Evolutionary conservation across 2,329 filamentous ascomycete genomes (phyloP).

Genomic region (Alternaria gansuensis): DNA sequence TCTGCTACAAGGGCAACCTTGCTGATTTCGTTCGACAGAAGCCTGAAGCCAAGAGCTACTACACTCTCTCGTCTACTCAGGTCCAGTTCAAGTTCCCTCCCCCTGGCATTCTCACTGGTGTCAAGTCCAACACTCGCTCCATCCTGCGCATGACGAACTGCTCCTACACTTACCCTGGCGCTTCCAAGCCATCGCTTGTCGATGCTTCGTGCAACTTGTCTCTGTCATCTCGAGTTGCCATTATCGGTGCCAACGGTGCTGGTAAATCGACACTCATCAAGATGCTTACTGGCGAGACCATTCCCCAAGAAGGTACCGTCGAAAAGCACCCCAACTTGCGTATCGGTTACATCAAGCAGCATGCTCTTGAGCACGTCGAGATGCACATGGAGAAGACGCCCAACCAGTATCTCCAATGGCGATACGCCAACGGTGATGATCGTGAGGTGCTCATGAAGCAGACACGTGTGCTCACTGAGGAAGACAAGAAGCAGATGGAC

Average conservation of each 20-base stretch:
- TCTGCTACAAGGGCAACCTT: conserved; percentile 83
- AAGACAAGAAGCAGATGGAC: conserved; percentile 90
- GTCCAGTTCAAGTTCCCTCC: conserved; percentile 98
- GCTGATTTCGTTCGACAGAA: conserved; percentile 85
- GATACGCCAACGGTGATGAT: conserved; percentile 95
- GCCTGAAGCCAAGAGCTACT: conserved; percentile 97
- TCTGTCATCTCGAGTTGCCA: conserved; percentile 90
- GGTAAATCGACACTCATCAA: conserved; percentile 99
- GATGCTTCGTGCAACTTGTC: conserved; percentile 89
- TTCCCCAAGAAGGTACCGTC: conserved; percentile 84
- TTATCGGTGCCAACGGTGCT: conserved; percentile 96
- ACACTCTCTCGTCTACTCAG: conserved; percentile 86
- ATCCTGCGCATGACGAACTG: conserved; percentile 95
- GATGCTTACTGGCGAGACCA: conserved; percentile 88
- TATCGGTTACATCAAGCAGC: conserved; percentile 99
- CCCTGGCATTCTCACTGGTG: conserved; percentile 90
- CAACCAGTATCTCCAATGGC: conserved; percentile 98
- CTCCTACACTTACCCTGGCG: conserved; percentile 91
- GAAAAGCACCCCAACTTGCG: conserved; percentile 99
- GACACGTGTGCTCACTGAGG: conserved; percentile 85
- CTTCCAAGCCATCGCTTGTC: conserved; percentile 83
- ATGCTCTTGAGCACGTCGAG: conserved; percentile 98
- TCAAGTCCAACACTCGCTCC: conserved; percentile 92
- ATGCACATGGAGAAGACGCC: conserved; percentile 99
- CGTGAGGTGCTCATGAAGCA: conserved; percentile 98